Evolutionary conservation across 2,329 filamentous ascomycete genomes (phyloP).

Genomic region (Epichloe brachyelytri): DNA sequence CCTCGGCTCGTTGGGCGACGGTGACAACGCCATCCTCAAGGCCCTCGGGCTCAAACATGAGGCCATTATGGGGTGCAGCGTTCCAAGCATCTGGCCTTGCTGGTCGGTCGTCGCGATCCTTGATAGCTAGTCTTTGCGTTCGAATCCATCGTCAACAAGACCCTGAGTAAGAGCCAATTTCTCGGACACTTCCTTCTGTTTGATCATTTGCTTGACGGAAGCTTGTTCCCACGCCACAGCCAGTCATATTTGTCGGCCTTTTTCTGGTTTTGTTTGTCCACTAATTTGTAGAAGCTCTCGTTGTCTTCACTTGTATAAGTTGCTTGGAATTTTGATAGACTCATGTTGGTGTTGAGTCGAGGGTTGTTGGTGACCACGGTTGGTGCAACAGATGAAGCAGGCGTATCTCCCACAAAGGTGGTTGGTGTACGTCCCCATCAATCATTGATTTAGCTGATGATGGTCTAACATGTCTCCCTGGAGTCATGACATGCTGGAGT

Average conservation of each 20-base stretch:
- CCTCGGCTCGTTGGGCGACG: constrained; percentile 53
- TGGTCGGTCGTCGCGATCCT: constrained; percentile 56
- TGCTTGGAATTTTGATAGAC: constrained; percentile 72
- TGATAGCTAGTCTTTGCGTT: constrained; percentile 49
- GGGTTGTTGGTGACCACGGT: constrained; percentile 26
- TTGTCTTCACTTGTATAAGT: constrained; percentile 98
- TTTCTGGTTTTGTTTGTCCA: constrained; percentile 84
- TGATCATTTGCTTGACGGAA: constrained; percentile 66
- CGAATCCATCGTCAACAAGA: constrained; percentile 43
- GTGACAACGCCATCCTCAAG: constrained; percentile 49
- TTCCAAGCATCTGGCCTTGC: constrained; percentile 70
- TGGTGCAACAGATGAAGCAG: constrained; percentile 39
- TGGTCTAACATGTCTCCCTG: constrained; percentile 36
- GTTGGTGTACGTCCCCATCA: constrained; percentile 44
- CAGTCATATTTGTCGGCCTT: constrained; percentile 75
- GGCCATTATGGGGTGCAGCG: constrained; percentile 58
- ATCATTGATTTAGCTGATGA: constrained; percentile 13
- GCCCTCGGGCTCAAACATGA: constrained; percentile 75
- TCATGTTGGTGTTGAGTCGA: constrained; percentile 62
- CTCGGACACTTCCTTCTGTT: constrained; percentile 48
- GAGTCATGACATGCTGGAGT: constrained; percentile 70
- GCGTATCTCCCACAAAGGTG: constrained; percentile 61
- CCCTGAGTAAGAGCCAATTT: constrained; percentile 33
- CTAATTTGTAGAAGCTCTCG: constrained; percentile 83
- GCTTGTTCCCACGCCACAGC: constrained; percentile 80